These are phyloP conservation scores for Geotrichum candidum DNA, from an alignment of 1,139 yeast genomes.

Conservation along the genomic window DNA sequence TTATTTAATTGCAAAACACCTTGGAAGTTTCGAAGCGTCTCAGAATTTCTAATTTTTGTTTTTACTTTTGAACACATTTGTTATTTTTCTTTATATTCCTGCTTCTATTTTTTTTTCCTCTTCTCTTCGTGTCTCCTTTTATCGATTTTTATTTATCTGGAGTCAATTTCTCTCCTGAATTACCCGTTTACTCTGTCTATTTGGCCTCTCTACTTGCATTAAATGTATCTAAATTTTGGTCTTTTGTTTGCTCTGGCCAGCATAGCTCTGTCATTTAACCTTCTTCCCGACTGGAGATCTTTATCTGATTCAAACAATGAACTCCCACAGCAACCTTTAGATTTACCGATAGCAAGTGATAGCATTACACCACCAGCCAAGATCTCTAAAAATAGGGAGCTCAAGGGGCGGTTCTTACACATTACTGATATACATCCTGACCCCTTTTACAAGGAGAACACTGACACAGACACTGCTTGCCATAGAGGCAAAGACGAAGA, in stretches of 20 bases:
- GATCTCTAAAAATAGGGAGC: not conserved
- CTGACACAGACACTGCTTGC: slow-evolving; percentile 47
- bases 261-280: not conserved
- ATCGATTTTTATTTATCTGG: not conserved
- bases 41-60: not conserved
- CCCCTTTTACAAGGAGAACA: slow-evolving; percentile 52
- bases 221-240: not conserved
- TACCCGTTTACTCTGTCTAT: not conserved
- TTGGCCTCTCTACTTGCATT: not conserved
- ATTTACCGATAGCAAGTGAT: not conserved
- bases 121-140: not conserved
- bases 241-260: not conserved
- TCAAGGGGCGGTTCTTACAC: slow-evolving; percentile 63
- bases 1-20: not conserved
- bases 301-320: not conserved
- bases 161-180: not conserved
- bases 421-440: slow-evolving; percentile 85
- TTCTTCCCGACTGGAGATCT: not conserved
- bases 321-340: not conserved
- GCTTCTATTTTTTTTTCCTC: not conserved
- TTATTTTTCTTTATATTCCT: not conserved
- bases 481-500: slow-evolving; percentile 44
- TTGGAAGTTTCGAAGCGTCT: not conserved
- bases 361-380: not conserved
- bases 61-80: not conserved